These are phyloP conservation scores for Xylaria scruposa DNA, from an alignment of 495 filamentous ascomycete species.

Conservation along the genomic window DNA sequence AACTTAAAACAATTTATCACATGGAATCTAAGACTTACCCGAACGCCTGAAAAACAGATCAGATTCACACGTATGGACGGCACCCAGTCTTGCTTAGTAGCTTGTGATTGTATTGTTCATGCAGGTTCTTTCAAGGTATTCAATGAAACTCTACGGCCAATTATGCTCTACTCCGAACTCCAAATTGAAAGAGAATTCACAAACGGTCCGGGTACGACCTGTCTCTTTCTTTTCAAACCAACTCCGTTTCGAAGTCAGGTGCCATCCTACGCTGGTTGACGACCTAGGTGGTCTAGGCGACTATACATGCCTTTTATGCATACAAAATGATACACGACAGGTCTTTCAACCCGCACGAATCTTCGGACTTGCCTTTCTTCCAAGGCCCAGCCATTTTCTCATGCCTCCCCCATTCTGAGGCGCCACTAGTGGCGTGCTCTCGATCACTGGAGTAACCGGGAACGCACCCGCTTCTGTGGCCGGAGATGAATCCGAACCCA, in stretches of 20 bases:
- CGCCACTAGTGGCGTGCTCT: slow-evolving; percentile 19
- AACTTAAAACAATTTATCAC: not conserved
- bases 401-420: slow-evolving; percentile 32
- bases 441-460: slow-evolving; percentile 25
- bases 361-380: slow-evolving; percentile 43
- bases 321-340: slow-evolving; percentile 15
- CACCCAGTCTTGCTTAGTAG: not conserved
- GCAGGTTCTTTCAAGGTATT: slow-evolving; percentile 8
- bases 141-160: slow-evolving; percentile 18
- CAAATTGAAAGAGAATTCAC: not conserved
- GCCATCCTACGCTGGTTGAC: slow-evolving; percentile 8
- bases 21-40: not conserved
- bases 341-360: slow-evolving; percentile 37
- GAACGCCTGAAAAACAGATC: not conserved
- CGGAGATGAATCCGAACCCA: not conserved
- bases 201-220: not conserved
- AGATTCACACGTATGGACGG: not conserved
- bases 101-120: not conserved
- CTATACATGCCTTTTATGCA: slow-evolving; percentile 11
- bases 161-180: slow-evolving; percentile 7
- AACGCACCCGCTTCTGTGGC: slow-evolving; percentile 18
- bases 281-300: not conserved
- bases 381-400: slow-evolving; percentile 51
- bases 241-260: not conserved
- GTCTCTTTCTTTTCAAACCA: not conserved